These are phyloP conservation scores for Phytophthora capsici DNA, from an alignment of 352 stramenopile species.

Conservation along the genomic window DNA sequence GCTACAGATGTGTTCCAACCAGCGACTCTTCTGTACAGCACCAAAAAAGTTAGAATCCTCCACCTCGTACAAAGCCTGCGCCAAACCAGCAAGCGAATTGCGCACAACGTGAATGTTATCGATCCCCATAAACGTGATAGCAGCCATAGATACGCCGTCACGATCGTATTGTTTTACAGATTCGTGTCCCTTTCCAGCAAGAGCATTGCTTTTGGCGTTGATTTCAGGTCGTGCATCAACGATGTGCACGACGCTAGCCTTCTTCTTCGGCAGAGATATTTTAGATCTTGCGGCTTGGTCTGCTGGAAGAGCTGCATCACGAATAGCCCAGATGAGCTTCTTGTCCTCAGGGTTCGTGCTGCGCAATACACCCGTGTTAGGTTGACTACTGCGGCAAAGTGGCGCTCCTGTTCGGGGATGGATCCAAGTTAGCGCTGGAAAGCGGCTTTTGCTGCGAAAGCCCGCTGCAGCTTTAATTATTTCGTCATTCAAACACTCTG, in stretches of 20 bases:
- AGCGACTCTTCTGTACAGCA: constrained; percentile 84
- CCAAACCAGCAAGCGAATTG: constrained; percentile 69
- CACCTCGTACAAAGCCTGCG: constrained; percentile 82
- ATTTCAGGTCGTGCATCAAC: constrained; percentile 92
- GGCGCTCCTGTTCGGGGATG: constrained; percentile 88
- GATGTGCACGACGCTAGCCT: constrained; percentile 83
- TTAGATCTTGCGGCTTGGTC: constrained; percentile 39
- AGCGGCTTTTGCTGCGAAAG: constrained; percentile 82
- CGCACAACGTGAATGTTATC: constrained; percentile 90
- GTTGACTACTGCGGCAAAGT: constrained; percentile 95
- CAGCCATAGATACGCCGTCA: constrained; percentile 67
- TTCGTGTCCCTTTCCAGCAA: constrained; percentile 91
- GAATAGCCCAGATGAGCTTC: constrained; percentile 87
- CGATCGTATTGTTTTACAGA: constrained; percentile 89
- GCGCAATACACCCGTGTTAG: constrained; percentile 95
- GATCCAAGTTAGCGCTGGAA: constrained; percentile 91
- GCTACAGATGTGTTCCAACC: constrained; percentile 84
- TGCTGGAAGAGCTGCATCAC: constrained; percentile 73
- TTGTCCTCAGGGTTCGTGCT: constrained; percentile 93
- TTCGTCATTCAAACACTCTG: constrained; percentile 63
- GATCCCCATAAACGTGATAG: constrained; percentile 90
- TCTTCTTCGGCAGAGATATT: constrained; percentile 66
- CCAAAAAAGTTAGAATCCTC: constrained; percentile 88
- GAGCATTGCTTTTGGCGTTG: constrained; percentile 90
- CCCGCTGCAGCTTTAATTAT: constrained; percentile 67